These are phyloP conservation scores for Phanerochaete carnosa DNA, from an alignment of 768 basidiomycete genomes.

Conservation along the genomic window DNA sequence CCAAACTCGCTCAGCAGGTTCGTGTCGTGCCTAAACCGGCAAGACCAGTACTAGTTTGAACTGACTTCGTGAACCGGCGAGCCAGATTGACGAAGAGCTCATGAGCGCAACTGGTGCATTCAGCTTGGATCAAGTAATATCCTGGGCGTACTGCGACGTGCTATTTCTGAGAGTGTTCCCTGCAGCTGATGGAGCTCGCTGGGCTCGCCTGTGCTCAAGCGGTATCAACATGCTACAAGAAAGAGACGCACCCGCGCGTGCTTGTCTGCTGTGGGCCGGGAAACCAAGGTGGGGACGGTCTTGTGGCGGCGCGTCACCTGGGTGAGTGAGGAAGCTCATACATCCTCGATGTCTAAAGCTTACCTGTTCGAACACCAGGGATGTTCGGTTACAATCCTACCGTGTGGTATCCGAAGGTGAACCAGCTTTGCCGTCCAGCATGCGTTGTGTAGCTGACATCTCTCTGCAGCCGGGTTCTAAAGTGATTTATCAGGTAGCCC, in stretches of 20 bases:
- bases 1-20: slow-evolving; percentile 76
- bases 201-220: slow-evolving; percentile 92
- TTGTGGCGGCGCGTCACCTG: slow-evolving; percentile 94
- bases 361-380: slow-evolving; percentile 38
- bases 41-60: neutral
- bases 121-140: slow-evolving; percentile 82
- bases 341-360: neutral
- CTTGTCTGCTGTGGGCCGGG: slow-evolving; percentile 98
- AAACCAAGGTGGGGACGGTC: slow-evolving; percentile 96
- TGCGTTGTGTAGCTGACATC: neutral
- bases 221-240: slow-evolving; percentile 71
- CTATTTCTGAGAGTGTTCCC: neutral
- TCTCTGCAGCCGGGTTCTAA: slow-evolving; percentile 77
- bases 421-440: neutral
- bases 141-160: neutral
- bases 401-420: slow-evolving; percentile 92
- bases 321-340: slow-evolving; percentile 36
- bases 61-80: neutral
- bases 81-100: slow-evolving; percentile 33
- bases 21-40: neutral
- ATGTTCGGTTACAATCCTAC: slow-evolving; percentile 91
- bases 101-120: slow-evolving; percentile 90
- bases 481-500: slow-evolving; percentile 79
- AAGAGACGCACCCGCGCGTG: slow-evolving; percentile 66
- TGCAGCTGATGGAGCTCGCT: slow-evolving; percentile 94